Evolutionary conservation across 345 rosid species (phyloP).

Genomic region (Toxicodendron radicans): DNA sequence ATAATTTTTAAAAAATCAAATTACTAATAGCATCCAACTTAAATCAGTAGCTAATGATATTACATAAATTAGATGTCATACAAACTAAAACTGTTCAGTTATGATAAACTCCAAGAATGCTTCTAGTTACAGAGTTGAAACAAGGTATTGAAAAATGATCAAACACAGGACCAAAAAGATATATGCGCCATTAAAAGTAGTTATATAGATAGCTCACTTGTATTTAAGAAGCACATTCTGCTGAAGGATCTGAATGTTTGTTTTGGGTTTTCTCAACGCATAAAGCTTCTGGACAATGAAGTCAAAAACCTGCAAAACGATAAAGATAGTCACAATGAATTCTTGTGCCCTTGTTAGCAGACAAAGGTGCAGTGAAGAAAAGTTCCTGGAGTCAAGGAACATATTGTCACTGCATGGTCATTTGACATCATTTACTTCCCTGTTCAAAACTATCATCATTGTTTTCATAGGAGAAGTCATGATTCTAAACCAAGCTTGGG

Average conservation of each 20-base stretch:
- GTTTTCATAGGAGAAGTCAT: not conserved
- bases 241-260: conserved; percentile 97
- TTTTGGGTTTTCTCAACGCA: conserved; percentile 97
- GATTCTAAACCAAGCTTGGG: not conserved
- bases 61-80: not conserved
- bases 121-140: not conserved
- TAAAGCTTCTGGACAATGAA: conserved; percentile 96
- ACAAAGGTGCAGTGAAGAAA: not conserved
- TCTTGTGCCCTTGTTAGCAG: not conserved
- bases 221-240: conserved; percentile 92
- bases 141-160: not conserved
- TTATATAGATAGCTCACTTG: conserved; percentile 58
- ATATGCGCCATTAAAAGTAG: not conserved
- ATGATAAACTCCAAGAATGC: not conserved
- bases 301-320: conserved; percentile 75
- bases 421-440: not conserved
- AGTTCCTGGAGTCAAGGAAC: not conserved
- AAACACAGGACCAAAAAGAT: not conserved
- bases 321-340: not conserved
- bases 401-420: not conserved
- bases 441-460: not conserved
- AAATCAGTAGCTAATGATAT: not conserved
- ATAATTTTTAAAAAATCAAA: not conserved
- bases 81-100: not conserved
- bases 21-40: not conserved